These are phyloP conservation scores for Tylopilus sp. DNA, from an alignment of 768 basidiomycete genomes.

Conservation along the genomic window DNA sequence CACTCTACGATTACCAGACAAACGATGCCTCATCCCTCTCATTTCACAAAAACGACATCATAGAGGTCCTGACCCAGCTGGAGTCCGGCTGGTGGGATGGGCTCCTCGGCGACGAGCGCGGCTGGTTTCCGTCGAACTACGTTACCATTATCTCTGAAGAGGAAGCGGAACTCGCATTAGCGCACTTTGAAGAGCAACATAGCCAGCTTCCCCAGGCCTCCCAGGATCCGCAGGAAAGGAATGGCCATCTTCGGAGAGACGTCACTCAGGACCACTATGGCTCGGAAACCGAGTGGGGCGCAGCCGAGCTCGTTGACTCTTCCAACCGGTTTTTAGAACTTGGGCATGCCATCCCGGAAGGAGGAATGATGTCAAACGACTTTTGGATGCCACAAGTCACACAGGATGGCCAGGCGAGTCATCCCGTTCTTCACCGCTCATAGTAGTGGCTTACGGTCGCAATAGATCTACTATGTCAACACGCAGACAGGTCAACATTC, in stretches of 20 bases:
- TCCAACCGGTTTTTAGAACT: constrained; percentile 39
- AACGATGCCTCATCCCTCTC: constrained; percentile 86
- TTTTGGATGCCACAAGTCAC: constrained; percentile 92
- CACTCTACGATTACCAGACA: constrained; percentile 89
- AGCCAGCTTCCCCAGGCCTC: constrained; percentile 9
- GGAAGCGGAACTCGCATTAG: constrained; percentile 68
- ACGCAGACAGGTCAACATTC: constrained; percentile 81
- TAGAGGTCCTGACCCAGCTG: constrained; percentile 88
- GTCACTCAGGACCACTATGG: constrained; percentile 24
- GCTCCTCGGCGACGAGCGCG: constrained; percentile 80
- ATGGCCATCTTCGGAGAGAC: constrained; percentile 9
- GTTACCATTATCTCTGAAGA: constrained; percentile 75
- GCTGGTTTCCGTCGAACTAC: constrained; percentile 98
- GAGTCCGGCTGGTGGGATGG: constrained; percentile 99
- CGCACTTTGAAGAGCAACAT: constrained; percentile 24
- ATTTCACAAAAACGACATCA: constrained; percentile 83
- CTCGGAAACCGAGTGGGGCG: constrained; percentile 48
- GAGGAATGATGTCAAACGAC: constrained; percentile 52
- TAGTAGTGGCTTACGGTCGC: neutral
- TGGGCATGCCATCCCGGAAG: constrained; percentile 25
- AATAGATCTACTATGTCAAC: constrained; percentile 92
- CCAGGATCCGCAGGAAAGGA: constrained; percentile 14
- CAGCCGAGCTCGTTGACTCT: constrained; percentile 21
- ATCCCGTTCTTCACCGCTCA: neutral
- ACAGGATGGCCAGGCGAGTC: constrained; percentile 73